A percentile compares a stretch with the other conserved stretches of the same genome.
phyloP scores from a whole-genome alignment of 2,329 filamentous ascomycete genomes.

The Gyromitra esculenta region DNA sequence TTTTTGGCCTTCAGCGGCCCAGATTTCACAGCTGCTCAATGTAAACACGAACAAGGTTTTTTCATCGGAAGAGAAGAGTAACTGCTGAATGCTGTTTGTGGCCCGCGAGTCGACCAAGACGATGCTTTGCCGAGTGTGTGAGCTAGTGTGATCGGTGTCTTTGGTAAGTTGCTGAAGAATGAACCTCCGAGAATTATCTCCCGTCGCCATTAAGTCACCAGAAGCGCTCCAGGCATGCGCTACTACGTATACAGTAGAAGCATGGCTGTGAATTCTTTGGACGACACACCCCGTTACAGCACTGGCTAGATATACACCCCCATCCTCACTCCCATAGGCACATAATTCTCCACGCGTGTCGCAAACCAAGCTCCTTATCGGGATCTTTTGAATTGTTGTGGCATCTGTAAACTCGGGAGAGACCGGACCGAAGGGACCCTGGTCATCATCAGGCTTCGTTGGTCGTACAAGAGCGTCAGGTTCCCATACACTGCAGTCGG shows the following conservation, averaged over 20 bases:
- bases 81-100: neutral
- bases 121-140: neutral
- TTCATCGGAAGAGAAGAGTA: slow-evolving; percentile 24
- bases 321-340: slow-evolving; percentile 33
- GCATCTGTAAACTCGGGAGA: slow-evolving; percentile 3
- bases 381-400: neutral
- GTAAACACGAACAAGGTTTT: slow-evolving; percentile 22
- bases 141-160: neutral
- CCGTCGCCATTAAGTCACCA: slow-evolving; percentile 25
- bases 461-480: slow-evolving; percentile 30
- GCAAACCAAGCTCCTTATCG: slow-evolving; percentile 13
- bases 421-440: slow-evolving; percentile 18
- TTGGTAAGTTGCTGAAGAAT: neutral
- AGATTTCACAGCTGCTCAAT: slow-evolving; percentile 9
- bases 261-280: slow-evolving; percentile 26
- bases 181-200: slow-evolving; percentile 28
- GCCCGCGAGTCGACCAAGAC: slow-evolving; percentile 18
- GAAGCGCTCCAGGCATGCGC: slow-evolving; percentile 25
- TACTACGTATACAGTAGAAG: slow-evolving; percentile 28
- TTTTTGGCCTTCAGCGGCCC: slow-evolving; percentile 5
- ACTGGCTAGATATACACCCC: slow-evolving; percentile 27
- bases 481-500: slow-evolving; percentile 35
- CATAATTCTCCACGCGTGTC: slow-evolving; percentile 9
- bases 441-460: slow-evolving; percentile 24
- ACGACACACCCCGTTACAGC: slow-evolving; percentile 13